phyloP scores from a whole-genome alignment of 1,284 basidiomycete genomes.

The Ceratobasidium sp. region DNA sequence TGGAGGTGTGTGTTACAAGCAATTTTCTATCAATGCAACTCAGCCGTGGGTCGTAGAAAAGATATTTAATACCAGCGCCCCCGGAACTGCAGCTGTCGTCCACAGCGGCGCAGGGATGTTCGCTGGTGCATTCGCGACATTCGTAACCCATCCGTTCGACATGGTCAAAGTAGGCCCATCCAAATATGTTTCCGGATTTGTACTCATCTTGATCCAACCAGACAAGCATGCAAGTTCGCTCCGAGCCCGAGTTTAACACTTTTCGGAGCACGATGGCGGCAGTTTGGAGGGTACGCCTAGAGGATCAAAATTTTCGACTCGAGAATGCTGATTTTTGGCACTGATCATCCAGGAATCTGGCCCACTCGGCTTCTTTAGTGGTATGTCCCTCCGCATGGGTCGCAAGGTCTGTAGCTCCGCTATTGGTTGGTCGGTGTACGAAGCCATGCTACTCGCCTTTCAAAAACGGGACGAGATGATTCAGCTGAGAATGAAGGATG shows the following conservation, averaged over 20 bases:
- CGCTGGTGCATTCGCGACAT: constrained; percentile 84
- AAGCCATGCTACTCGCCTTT: constrained; percentile 69
- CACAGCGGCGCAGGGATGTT: constrained; percentile 54
- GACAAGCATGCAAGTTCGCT: constrained; percentile 91
- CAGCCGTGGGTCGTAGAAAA: constrained; percentile 4
- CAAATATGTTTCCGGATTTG: background rate
- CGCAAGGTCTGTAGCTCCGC: constrained; percentile 91
- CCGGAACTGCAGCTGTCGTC: constrained; percentile 24
- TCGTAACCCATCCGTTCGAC: constrained; percentile 90
- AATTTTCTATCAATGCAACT: constrained; percentile 21
- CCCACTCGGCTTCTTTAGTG: constrained; percentile 84
- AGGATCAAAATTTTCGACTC: background rate
- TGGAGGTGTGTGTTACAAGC: constrained; percentile 63
- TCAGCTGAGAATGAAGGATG: background rate
- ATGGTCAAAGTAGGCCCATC: constrained; percentile 78
- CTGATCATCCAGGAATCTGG: constrained; percentile 74
- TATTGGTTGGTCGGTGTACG: constrained; percentile 94
- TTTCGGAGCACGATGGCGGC: constrained; percentile 73
- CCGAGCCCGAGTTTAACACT: constrained; percentile 77
- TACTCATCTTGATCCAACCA: constrained; percentile 54
- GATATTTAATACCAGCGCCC: constrained; percentile 26
- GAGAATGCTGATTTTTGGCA: background rate
- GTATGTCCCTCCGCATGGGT: constrained; percentile 83
- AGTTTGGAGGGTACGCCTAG: constrained; percentile 73
- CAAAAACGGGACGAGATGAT: constrained; percentile 20